Evolutionary conservation across 164 flowering plant genomes (phyloP), one percentile per base, ranked within the genome.

Genomic region (Magnolia sinica): DNA sequence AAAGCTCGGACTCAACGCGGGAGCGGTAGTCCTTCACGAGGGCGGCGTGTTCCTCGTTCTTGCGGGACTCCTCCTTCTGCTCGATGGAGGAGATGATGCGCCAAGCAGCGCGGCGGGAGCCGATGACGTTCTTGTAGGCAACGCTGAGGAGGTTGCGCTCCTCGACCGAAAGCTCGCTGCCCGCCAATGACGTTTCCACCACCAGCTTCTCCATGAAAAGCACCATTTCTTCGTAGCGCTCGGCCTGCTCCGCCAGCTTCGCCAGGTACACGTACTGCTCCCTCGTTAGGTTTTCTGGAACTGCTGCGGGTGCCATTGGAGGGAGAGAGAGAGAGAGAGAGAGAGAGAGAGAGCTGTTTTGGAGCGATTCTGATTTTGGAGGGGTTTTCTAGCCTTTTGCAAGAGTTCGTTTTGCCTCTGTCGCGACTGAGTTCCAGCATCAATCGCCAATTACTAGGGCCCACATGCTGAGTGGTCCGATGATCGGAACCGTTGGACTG

Each of bases 151-250:
- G 94, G 82, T 90, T 91, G 1, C 97, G 88, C 81, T 93, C 97
- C 85, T 91, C 96, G 19, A 90, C 92, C 20, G 90, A 87, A 68
- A 89, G 91, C 84, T 93, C 96, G 16, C 77, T 70, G 9, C 74
- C 80, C 8, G 87, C 75, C 2, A 88, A 70, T 18, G 86, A 64
- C 58, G 76, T 77, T 24, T 23, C 5, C 61, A 84, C 71, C 31
- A 92, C 93, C 20, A 93, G 89, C 82, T 86, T 89, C 73, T 89
- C 88, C 94, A 91, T 90, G 89, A 85, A 89, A 74, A 81, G 74
- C 19, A 86, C 94, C 97, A 93, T 93, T 86, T 92, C 97, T 67
- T 92, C 97, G 81, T 92, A 92, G 8, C 97, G 85, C 81, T 92
- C 95, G 24, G 94, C 94, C 70, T 91, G 92, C 81, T 90, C 92